Evolutionary conservation across 192 early-diverging fungal genomes (phyloP), one percentile per base, ranked within the genome.

Genomic region (Coemansia javaensis): DNA sequence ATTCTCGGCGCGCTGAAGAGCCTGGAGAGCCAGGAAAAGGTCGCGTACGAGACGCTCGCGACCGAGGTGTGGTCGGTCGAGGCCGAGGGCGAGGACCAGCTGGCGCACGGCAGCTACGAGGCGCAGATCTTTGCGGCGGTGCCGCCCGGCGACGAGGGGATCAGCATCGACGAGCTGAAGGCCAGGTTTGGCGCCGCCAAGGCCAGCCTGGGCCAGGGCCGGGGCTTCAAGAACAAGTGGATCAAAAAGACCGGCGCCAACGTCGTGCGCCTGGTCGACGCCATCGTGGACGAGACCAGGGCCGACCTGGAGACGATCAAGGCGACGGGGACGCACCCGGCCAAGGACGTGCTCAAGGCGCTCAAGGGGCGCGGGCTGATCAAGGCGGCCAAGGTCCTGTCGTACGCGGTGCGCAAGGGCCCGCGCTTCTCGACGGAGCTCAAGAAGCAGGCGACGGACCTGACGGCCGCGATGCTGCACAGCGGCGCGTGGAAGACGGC

Each of bases 141-240:
- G 31, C 91, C 94, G 33, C 59, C 79, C 22, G 86, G 85, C 20
- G 75, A 72, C 9, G 82, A 87, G 45, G 93, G 93, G 35, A 88
- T 96, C 56, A 39, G 85, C n/a, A 82, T 91, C 35, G 77, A 85
- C n/a, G 90, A 90, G 42, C 75, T 97, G 37, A 82, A 85, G 77
- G 85, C 71, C 17, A 73, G 75, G 56, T 74, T 89, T 32, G 93
- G 90, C 16, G 73, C n/a, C n/a, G n/a, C 84, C 8, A 47, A 81
- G 27, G 90, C 88, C 58, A 90, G 85, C 63, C 86, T 97, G 63
- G 97, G 94, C 23, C 91, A 93, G 71, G 92, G 91, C 41, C 86
- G 87, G 63, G 93, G 93, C 17, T 86, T 99, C 74, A 91, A 91
- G 68, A 91, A 95, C 81, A 98, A 95, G 77, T 99, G 97, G 97